These are phyloP conservation scores for Neurospora hispaniola DNA, from an alignment of 495 filamentous ascomycete genomes.

Conservation along the genomic window DNA sequence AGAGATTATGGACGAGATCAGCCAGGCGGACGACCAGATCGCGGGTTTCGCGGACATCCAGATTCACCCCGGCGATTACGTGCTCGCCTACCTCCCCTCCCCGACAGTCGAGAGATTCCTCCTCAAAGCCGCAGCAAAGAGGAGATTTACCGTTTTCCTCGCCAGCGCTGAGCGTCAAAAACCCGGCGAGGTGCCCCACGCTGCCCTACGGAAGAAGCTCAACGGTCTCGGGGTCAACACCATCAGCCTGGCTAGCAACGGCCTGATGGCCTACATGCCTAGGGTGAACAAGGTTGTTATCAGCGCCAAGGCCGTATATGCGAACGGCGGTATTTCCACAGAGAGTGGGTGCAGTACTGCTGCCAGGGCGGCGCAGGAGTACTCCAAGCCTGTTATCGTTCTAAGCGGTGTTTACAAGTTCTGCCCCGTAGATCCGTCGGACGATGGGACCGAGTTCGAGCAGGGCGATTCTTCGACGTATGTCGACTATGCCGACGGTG, in stretches of 20 bases:
- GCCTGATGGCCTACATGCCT: constrained; percentile 84
- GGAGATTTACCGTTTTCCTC: constrained; percentile 79
- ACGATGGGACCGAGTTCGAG: constrained; percentile 67
- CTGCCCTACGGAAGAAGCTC: constrained; percentile 62
- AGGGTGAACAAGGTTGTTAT: constrained; percentile 90
- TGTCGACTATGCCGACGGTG: constrained; percentile 61
- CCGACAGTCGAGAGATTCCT: constrained; percentile 79
- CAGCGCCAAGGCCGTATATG: constrained; percentile 72
- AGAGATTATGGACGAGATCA: constrained; percentile 86
- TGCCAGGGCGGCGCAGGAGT: constrained; percentile 69
- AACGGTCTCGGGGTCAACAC: constrained; percentile 67
- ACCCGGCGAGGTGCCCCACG: constrained; percentile 26
- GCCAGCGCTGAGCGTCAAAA: constrained; percentile 36
- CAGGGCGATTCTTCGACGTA: constrained; percentile 67
- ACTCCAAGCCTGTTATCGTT: constrained; percentile 72
- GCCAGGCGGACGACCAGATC: constrained; percentile 81
- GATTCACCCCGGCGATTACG: constrained; percentile 81
- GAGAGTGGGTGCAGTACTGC: constrained; percentile 69
- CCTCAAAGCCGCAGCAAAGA: constrained; percentile 68
- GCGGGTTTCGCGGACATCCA: constrained; percentile 75
- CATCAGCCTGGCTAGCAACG: constrained; percentile 71
- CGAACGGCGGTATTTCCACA: constrained; percentile 74
- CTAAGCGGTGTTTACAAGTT: constrained; percentile 83
- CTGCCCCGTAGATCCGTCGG: constrained; percentile 75
- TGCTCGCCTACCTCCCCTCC: constrained; percentile 74